These are phyloP conservation scores for Erythrophleum ivorense DNA, from an alignment of 331 rosid genomes.

Conservation along the genomic window DNA sequence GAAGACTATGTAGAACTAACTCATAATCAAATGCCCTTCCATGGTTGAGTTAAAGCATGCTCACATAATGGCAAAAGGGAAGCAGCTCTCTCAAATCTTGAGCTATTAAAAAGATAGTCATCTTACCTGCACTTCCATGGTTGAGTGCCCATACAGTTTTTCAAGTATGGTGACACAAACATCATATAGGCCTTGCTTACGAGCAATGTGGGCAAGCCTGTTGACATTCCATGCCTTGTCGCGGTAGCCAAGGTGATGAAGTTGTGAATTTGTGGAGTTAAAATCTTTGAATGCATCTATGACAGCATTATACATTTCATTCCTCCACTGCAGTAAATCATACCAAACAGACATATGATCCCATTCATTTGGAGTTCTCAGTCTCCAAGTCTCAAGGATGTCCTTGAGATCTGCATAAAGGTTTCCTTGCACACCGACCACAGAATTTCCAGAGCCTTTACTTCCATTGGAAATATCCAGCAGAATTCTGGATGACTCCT, in stretches of 20 bases:
- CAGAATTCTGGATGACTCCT: slow-evolving; percentile 82
- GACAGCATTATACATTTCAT: slow-evolving; percentile 94
- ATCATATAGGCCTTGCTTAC: slow-evolving; percentile 87
- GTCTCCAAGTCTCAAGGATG: slow-evolving; percentile 99
- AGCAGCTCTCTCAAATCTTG: slow-evolving; percentile 13
- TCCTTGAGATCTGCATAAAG: slow-evolving; percentile 98
- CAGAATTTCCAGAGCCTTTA: slow-evolving; percentile 74
- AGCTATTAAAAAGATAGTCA: not conserved
- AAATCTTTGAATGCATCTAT: slow-evolving; percentile 98
- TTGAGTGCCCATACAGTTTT: slow-evolving; percentile 92
- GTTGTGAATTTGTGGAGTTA: slow-evolving; percentile 69
- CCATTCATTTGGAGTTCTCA: slow-evolving; percentile 95
- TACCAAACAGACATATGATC: slow-evolving; percentile 81
- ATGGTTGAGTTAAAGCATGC: not conserved
- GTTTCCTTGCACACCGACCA: slow-evolving; percentile 82
- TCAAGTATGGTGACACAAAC: slow-evolving; percentile 93
- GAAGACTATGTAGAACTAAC: not conserved
- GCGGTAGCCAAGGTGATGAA: slow-evolving; percentile 99
- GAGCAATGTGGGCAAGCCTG: slow-evolving; percentile 85
- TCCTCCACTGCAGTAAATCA: slow-evolving; percentile 99
- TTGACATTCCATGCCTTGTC: slow-evolving; percentile 99
- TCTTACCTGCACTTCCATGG: slow-evolving; percentile 99
- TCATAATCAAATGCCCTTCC: not conserved
- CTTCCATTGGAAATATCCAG: slow-evolving; percentile 89
- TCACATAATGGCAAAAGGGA: slow-evolving; percentile 14